Conservation (phyloP, 1,284 basidiomycete genomes). For the Tremellales sp. region DNA sequence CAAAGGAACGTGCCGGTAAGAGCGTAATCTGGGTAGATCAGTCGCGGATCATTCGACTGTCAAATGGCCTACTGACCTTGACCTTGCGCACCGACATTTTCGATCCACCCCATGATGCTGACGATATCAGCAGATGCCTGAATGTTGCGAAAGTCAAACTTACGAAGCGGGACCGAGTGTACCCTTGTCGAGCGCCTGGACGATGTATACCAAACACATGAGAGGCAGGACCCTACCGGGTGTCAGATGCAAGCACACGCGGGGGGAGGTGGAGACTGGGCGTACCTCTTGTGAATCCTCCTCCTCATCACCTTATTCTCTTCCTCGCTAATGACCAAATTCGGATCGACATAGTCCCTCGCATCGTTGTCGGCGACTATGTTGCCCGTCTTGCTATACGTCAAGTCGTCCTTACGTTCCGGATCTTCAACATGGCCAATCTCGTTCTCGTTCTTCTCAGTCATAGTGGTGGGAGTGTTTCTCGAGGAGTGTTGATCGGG, state of each 20-base stretch:
- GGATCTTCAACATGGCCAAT: not conserved
- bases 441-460: not conserved
- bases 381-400: not conserved
- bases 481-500: too few relatives aligned
- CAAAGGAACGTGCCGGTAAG: slow-evolving; percentile 28
- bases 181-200: slow-evolving; percentile 32
- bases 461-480: too few relatives aligned
- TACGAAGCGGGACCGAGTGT: slow-evolving; percentile 15
- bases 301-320: slow-evolving; percentile 19
- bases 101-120: slow-evolving; percentile 38
- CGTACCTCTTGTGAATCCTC: slow-evolving; percentile 20
- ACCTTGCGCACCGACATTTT: slow-evolving; percentile 26
- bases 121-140: not conserved
- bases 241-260: not conserved
- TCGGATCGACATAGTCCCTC: slow-evolving; percentile 20
- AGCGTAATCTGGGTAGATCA: too few relatives aligned
- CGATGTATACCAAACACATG: slow-evolving; percentile 30
- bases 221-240: slow-evolving; percentile 25
- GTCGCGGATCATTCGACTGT: too few relatives aligned
- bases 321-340: slow-evolving; percentile 18
- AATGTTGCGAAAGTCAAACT: not conserved
- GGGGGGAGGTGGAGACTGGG: not conserved
- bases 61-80: too few relatives aligned
- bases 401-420: not conserved
- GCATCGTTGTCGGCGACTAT: slow-evolving; percentile 14